Percentiles rank a stretch among this genome's conserved stretches.
These are phyloP conservation scores for Pythium utonaiense DNA, from an alignment of 352 stramenopile species.

Conservation along the genomic window DNA sequence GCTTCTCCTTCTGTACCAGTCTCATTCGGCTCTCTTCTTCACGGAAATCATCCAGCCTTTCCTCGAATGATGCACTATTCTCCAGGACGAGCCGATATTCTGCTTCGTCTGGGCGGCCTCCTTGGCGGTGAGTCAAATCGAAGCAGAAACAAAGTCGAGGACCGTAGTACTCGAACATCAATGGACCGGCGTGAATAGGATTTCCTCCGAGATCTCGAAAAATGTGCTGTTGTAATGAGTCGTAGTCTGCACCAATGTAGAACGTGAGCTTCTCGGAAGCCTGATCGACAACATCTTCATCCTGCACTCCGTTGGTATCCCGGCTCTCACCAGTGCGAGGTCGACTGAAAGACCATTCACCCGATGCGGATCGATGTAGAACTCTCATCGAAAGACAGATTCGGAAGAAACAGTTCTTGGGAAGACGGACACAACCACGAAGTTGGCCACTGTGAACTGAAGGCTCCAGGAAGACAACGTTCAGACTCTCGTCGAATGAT, in stretches of 20 bases:
- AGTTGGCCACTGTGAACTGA: slow-evolving; percentile 1
- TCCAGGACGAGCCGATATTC: slow-evolving; percentile 15
- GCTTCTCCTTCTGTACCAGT: slow-evolving; percentile 51
- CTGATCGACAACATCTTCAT: slow-evolving; percentile 15
- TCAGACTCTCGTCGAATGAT: slow-evolving; percentile 16
- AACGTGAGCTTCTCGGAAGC: slow-evolving; percentile 27
- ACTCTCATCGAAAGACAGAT: slow-evolving; percentile 32
- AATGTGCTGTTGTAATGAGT: slow-evolving; percentile 43
- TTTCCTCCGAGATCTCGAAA: slow-evolving; percentile 44
- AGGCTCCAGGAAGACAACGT: slow-evolving; percentile 23
- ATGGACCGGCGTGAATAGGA: slow-evolving; percentile 24
- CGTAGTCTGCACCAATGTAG: slow-evolving; percentile 54
- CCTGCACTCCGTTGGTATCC: neutral
- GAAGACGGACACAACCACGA: slow-evolving; percentile 35
- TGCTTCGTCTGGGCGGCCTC: slow-evolving; percentile 4
- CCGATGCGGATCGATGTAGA: neutral
- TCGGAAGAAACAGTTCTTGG: slow-evolving; percentile 49
- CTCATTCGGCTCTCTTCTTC: slow-evolving; percentile 49
- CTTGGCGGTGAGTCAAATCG: slow-evolving; percentile 31
- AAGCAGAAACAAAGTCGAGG: slow-evolving; percentile 58
- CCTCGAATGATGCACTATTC: slow-evolving; percentile 31
- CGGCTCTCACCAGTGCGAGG: neutral
- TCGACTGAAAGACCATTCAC: neutral
- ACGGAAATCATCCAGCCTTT: slow-evolving; percentile 58
- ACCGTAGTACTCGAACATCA: slow-evolving; percentile 61